A percentile compares a stretch with the other conserved stretches of the same genome.
These are phyloP conservation scores for Purpureocillium lavendulum DNA, from an alignment of 2,329 filamentous ascomycete genomes.

Conservation along the genomic window DNA sequence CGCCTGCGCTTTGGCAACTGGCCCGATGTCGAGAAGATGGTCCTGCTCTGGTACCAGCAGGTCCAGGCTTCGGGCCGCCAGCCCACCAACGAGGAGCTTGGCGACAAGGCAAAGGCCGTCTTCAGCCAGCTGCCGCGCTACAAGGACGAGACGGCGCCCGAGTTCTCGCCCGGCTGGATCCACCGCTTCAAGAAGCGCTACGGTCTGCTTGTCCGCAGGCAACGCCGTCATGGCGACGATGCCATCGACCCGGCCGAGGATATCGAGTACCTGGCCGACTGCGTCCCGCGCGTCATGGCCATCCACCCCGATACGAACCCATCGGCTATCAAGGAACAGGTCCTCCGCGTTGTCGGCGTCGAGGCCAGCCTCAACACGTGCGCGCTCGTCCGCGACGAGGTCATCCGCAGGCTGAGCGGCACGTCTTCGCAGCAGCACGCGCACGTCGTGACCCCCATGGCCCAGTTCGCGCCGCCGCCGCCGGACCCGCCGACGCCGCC, in stretches of 20 bases:
- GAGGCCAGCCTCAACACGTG: constrained; percentile 45
- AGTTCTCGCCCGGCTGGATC: constrained; percentile 57
- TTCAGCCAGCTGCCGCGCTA: constrained; percentile 51
- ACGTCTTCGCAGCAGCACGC: constrained; percentile 10
- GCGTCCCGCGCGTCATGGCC: constrained; percentile 50
- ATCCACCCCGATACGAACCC: constrained; percentile 51
- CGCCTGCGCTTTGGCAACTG: constrained; percentile 55
- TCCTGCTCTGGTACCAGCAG: constrained; percentile 47
- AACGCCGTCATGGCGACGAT: constrained; percentile 42
- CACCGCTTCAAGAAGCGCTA: constrained; percentile 58
- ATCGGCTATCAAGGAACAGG: constrained; percentile 48
- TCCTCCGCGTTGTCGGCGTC: constrained; percentile 46
- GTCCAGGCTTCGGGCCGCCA: constrained; percentile 44
- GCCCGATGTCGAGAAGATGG: constrained; percentile 54
- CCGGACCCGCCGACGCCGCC: constrained; percentile 15
- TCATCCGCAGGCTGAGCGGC: constrained; percentile 30
- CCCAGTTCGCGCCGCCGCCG: constrained; percentile 4
- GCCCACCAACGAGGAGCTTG: constrained; percentile 54
- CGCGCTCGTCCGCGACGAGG: constrained; percentile 50
- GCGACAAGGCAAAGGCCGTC: constrained; percentile 52
- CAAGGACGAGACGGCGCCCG: constrained; percentile 50
- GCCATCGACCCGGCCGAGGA: constrained; percentile 43
- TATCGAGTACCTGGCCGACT: constrained; percentile 51
- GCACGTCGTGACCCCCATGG: constrained; percentile 10
- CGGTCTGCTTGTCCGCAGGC: constrained; percentile 47